Evolutionary conservation across 768 basidiomycete genomes (phyloP).

Genomic region (Hygrocybe coccinea): DNA sequence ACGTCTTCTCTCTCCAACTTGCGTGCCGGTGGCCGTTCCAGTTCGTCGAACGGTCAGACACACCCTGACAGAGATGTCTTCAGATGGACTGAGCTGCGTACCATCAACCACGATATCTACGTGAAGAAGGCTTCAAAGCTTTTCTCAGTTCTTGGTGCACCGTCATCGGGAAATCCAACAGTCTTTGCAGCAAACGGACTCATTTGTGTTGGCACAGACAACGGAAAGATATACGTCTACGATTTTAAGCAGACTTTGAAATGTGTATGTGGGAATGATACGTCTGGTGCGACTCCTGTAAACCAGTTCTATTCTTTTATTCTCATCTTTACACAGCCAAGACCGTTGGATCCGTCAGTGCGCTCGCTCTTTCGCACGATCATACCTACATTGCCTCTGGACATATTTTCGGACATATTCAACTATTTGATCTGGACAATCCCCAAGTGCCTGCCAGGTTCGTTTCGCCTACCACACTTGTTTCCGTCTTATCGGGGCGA

Average conservation of each 20-base stretch:
- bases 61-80: constrained; percentile 54
- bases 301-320: constrained; percentile 5
- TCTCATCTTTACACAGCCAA: constrained; percentile 40
- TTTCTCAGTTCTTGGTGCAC: constrained; percentile 55
- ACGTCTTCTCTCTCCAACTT: constrained; percentile 57
- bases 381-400: constrained; percentile 91
- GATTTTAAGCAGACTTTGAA: constrained; percentile 86
- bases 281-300: constrained; percentile 44
- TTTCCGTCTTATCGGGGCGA: constrained; percentile 66
- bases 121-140: constrained; percentile 52
- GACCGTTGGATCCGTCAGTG: constrained; percentile 72
- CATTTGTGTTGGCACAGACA: constrained; percentile 82
- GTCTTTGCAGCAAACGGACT: constrained; percentile 81
- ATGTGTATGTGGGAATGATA: constrained; percentile 70
- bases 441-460: constrained; percentile 64
- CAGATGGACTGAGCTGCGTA: constrained; percentile 66
- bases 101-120: constrained; percentile 55
- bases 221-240: constrained; percentile 75
- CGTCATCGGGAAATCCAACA: constrained; percentile 62
- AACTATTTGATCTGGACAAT: constrained; percentile 75
- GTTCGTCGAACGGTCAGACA: constrained; percentile 14
- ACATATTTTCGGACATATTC: constrained; percentile 77
- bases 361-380: constrained; percentile 86
- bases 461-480: constrained; percentile 63
- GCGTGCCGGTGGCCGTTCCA: constrained; percentile 24